Evolutionary conservation across 2,329 filamentous ascomycete genomes (phyloP).

Genomic region (Aquanectria penicillioides): DNA sequence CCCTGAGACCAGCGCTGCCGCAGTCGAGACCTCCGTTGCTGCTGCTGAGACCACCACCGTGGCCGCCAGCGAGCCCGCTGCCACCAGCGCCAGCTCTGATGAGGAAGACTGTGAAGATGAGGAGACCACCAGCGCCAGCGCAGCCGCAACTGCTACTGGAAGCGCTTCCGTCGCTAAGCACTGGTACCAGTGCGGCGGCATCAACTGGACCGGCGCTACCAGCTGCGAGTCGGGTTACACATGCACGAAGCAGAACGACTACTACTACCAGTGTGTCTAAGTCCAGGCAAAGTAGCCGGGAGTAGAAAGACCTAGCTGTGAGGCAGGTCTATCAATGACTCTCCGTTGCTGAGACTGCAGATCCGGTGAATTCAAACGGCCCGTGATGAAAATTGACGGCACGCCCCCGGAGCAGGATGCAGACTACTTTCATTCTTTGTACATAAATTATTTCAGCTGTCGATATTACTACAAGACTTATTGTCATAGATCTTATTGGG

Average conservation of each 20-base stretch:
- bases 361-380: no score
- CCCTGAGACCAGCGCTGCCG: background rate
- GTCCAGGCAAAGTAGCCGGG: background rate
- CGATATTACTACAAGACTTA: no score
- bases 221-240: slow-evolving; percentile 52
- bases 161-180: background rate
- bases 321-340: no score
- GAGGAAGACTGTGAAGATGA: slow-evolving; percentile 5
- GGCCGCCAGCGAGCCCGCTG: background rate
- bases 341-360: no score
- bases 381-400: no score
- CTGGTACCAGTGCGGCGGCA: slow-evolving; percentile 53
- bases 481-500: no score
- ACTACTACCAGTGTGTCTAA: slow-evolving; percentile 51
- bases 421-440: slow-evolving; percentile 9
- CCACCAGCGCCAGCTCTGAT: background rate
- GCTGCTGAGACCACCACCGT: background rate
- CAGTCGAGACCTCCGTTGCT: background rate
- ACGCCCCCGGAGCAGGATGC: background rate
- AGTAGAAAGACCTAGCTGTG: background rate
- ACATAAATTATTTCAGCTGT: slow-evolving; percentile 4
- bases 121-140: background rate
- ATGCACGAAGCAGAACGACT: slow-evolving; percentile 50
- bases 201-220: slow-evolving; percentile 51
- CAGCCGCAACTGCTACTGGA: background rate